A percentile compares a stretch with the other conserved stretches of the same genome.
phyloP scores from a whole-genome alignment of 2,329 filamentous ascomycete genomes.

The Sclerotinia minor region DNA sequence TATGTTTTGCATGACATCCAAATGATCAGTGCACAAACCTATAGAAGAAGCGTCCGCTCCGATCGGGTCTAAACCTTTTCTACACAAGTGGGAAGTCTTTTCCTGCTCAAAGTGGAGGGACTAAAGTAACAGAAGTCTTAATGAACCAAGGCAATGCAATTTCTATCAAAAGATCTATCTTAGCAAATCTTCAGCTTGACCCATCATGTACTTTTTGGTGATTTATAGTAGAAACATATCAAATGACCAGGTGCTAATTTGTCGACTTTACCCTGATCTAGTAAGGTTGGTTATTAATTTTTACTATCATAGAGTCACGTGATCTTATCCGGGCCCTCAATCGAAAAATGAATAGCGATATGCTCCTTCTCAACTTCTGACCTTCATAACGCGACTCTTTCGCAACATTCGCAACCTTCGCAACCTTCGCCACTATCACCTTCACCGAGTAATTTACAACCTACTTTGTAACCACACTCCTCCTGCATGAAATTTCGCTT shows the following conservation, averaged over 20 bases:
- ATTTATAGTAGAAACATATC: too few species aligned
- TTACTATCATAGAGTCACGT: neutral
- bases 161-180: neutral
- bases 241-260: too few species aligned
- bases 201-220: too few species aligned
- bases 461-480: neutral
- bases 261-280: neutral
- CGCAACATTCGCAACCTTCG: conserved; percentile 5
- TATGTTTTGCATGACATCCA: neutral
- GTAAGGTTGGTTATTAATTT: neutral
- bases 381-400: conserved; percentile 12
- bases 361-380: conserved; percentile 5
- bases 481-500: neutral
- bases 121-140: too few species aligned
- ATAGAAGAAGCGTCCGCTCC: neutral
- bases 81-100: neutral
- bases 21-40: neutral
- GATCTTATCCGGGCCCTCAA: conserved; percentile 11
- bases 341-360: conserved; percentile 17
- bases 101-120: neutral
- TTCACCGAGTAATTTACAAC: neutral
- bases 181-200: too few species aligned
- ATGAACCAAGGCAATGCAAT: neutral
- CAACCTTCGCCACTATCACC: neutral
- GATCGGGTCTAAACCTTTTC: neutral